Percentiles rank a stretch among this genome's conserved stretches.
phyloP scores from a whole-genome alignment of 2,329 filamentous ascomycete genomes.

The Verticillium albo-atrum region DNA sequence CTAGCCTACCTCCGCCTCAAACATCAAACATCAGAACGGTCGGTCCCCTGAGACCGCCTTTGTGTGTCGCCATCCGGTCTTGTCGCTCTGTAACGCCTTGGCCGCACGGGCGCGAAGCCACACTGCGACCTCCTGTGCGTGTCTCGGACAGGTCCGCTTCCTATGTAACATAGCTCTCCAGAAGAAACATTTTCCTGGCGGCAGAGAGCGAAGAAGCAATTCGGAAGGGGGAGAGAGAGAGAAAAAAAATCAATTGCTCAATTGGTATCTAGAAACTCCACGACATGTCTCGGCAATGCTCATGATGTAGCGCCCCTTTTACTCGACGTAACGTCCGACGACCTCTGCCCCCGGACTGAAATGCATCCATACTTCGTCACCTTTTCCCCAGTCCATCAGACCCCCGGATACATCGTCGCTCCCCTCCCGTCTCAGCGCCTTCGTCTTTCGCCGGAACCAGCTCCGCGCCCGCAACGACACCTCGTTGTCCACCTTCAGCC shows the following conservation, averaged over 20 bases:
- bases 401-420: constrained; percentile 22
- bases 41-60: background rate
- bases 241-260: background rate
- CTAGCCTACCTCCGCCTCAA: background rate
- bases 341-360: constrained; percentile 19
- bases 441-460: constrained; percentile 32
- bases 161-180: background rate
- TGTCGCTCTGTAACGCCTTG: background rate
- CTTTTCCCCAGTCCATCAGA: constrained; percentile 22
- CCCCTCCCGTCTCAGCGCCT: constrained; percentile 9
- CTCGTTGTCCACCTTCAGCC: constrained; percentile 55
- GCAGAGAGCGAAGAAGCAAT: background rate
- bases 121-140: background rate
- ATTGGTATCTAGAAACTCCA: background rate
- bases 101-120: background rate
- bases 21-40: background rate
- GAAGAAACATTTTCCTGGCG: background rate
- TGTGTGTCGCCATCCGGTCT: background rate
- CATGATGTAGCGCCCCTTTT: background rate
- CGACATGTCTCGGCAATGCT: too few relatives aligned
- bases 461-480: constrained; percentile 43
- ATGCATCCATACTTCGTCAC: constrained; percentile 27
- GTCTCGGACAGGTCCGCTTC: background rate
- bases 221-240: background rate
- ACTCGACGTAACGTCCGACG: constrained; percentile 5